Conservation (phyloP, 306 rosid genomes). For the Elaeagnus macrophylla region DNA sequence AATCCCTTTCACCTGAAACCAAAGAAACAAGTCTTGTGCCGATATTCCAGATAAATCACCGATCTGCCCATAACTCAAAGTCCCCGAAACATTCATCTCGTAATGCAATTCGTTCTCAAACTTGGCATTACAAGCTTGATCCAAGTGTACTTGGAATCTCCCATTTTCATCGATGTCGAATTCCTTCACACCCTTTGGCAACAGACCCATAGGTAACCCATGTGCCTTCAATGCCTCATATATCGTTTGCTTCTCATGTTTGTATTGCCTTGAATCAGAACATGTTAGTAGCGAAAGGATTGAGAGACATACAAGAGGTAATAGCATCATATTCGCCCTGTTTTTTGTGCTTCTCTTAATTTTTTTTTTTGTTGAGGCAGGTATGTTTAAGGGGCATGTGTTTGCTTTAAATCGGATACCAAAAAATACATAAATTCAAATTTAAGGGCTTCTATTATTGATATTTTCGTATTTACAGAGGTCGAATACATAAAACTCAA, state of each 20-base stretch:
- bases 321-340: conserved; percentile 4
- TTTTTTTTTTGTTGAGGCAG: too few relatives aligned
- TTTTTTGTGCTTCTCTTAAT: not conserved
- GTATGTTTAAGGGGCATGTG: too few relatives aligned
- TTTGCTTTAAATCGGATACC: too few relatives aligned
- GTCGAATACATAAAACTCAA: not conserved
- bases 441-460: too few relatives aligned
- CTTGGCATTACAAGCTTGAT: conserved; percentile 80
- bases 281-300: not conserved
- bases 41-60: conserved; percentile 48
- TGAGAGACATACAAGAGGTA: conserved; percentile 11
- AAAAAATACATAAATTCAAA: too few relatives aligned
- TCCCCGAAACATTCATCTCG: conserved; percentile 64
- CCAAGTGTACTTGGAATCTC: conserved; percentile 46
- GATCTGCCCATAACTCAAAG: conserved; percentile 52
- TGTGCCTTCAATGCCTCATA: conserved; percentile 52
- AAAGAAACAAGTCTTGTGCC: conserved; percentile 76
- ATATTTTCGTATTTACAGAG: conserved; percentile 9
- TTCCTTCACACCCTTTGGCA: conserved; percentile 56
- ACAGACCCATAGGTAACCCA: conserved; percentile 77
- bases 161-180: conserved; percentile 42
- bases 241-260: conserved; percentile 16
- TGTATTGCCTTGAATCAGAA: conserved; percentile 5
- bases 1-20: conserved; percentile 72
- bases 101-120: conserved; percentile 80